Conservation (phyloP, 1,284 basidiomycete species). For the Cystobasidium pallidum region DNA sequence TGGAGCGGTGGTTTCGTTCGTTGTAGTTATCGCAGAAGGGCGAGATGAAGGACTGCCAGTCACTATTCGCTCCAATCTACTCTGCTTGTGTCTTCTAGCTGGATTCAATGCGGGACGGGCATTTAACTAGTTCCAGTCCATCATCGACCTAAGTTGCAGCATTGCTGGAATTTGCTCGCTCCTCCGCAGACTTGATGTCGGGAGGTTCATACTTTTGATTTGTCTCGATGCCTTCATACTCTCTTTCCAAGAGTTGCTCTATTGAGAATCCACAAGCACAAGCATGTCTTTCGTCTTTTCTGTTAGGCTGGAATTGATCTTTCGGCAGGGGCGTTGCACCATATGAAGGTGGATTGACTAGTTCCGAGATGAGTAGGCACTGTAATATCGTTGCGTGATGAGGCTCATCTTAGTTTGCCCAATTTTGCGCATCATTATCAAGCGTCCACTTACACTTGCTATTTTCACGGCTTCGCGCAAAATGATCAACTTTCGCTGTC, state of each 20-base stretch:
- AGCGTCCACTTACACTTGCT: conserved; percentile 21
- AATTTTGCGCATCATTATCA: no score
- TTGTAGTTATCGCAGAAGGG: no score
- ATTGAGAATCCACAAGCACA: conserved; percentile 36
- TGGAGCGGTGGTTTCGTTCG: no score
- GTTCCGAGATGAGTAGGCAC: conserved; percentile 36
- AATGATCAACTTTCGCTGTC: neutral
- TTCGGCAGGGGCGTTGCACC: conserved; percentile 9
- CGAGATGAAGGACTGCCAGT: no score
- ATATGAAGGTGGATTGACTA: conserved; percentile 29
- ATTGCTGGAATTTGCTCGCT: conserved; percentile 7
- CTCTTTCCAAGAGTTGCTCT: conserved; percentile 28
- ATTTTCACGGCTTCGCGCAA: conserved; percentile 14
- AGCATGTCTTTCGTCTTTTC: conserved; percentile 24
- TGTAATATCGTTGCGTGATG: no score
- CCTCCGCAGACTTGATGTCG: conserved; percentile 26
- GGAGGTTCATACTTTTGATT: conserved; percentile 33
- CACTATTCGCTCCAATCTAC: no score
- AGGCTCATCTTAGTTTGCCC: no score
- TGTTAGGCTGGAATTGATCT: conserved; percentile 22
- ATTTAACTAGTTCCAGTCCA: neutral
- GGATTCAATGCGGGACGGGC: no score
- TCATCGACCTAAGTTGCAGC: neutral
- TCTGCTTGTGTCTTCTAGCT: no score
- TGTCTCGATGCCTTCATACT: conserved; percentile 29